These are phyloP conservation scores for Fagus crenata DNA, from an alignment of 306 rosid species.

Conservation along the genomic window DNA sequence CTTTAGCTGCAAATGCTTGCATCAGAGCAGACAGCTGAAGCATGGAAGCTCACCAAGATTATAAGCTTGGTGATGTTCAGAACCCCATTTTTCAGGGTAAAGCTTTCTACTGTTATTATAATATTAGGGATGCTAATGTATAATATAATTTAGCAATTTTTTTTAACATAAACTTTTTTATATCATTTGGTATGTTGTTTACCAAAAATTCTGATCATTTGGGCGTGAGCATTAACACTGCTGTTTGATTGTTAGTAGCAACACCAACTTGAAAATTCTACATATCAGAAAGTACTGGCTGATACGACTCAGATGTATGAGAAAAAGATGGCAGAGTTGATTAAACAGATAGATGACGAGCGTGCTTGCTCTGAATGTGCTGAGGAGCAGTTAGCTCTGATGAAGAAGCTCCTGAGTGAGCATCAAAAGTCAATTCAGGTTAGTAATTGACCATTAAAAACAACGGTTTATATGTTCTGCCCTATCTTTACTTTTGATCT, in stretches of 20 bases:
- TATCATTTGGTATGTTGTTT: background rate
- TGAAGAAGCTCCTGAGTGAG: constrained; percentile 41
- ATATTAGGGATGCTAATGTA: background rate
- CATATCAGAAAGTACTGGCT: constrained; percentile 56
- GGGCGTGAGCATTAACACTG: constrained; percentile 17
- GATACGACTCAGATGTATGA: constrained; percentile 72
- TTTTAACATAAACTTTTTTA: background rate
- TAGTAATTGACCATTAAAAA: background rate
- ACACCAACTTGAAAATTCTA: constrained; percentile 56
- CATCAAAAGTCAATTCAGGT: constrained; percentile 50
- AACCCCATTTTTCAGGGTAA: background rate
- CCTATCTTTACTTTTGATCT: background rate
- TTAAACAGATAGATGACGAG: constrained; percentile 47
- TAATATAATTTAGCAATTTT: background rate
- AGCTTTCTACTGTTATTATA: background rate
- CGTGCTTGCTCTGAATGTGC: constrained; percentile 26
- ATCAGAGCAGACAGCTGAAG: background rate
- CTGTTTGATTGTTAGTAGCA: constrained; percentile 53
- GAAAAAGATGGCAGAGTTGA: constrained; percentile 52
- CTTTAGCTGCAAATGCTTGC: background rate
- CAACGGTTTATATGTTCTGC: background rate
- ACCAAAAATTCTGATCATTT: background rate
- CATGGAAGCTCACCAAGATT: background rate
- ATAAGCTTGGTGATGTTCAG: background rate
- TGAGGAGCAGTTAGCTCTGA: constrained; percentile 39